phyloP scores from a whole-genome alignment of 176 grass and related monocot genomes.

The Echinochloa phyllopogon region DNA sequence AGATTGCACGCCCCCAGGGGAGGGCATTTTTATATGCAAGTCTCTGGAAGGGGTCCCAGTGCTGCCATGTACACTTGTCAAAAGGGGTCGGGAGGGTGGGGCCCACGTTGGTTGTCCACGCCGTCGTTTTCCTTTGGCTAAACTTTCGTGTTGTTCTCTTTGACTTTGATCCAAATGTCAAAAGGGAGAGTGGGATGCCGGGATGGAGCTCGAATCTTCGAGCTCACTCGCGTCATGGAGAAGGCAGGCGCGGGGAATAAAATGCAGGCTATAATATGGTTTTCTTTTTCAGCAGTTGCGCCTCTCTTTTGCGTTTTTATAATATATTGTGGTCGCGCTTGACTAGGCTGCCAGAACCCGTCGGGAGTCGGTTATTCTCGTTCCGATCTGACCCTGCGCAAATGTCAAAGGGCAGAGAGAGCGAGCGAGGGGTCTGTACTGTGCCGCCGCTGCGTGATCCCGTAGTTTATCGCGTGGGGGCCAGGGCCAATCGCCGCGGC shows the following conservation, averaged over 20 bases:
- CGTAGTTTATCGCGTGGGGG: slow-evolving; percentile 6
- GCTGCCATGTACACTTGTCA: slow-evolving; percentile 28
- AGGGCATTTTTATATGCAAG: background rate
- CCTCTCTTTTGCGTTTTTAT: background rate
- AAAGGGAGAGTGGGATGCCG: slow-evolving; percentile 6
- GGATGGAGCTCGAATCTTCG: slow-evolving; percentile 36
- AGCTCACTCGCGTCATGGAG: slow-evolving; percentile 18
- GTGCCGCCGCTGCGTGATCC: background rate
- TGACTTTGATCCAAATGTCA: slow-evolving; percentile 49
- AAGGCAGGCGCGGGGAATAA: slow-evolving; percentile 29
- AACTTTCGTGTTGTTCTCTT: slow-evolving; percentile 8
- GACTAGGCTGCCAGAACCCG: background rate
- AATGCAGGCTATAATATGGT: background rate
- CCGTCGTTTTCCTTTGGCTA: background rate
- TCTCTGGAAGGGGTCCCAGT: background rate
- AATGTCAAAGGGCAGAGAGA: slow-evolving; percentile 48
- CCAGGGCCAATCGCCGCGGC: slow-evolving; percentile 8
- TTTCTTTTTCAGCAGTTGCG: background rate
- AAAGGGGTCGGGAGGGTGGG: background rate
- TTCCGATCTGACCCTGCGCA: slow-evolving; percentile 36
- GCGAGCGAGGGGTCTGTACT: background rate
- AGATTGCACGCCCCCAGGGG: slow-evolving; percentile 12
- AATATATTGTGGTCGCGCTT: slow-evolving; percentile 15
- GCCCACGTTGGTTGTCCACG: background rate
- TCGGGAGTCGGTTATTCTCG: slow-evolving; percentile 18